phyloP scores from a whole-genome alignment of 2,329 filamentous ascomycete genomes.

The Ascochyta fabae region DNA sequence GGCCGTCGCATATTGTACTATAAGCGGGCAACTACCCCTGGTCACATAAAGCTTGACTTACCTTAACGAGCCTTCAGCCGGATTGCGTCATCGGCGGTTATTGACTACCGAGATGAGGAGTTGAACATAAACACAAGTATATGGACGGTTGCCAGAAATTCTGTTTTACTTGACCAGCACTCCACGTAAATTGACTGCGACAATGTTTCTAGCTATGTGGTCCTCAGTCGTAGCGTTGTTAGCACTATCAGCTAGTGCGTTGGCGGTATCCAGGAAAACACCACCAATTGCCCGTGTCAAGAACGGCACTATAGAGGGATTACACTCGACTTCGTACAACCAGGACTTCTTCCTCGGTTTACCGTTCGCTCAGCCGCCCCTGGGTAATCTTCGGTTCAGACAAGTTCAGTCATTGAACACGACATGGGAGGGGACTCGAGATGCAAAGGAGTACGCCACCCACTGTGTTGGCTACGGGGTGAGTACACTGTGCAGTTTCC shows the following conservation, averaged over 20 bases:
- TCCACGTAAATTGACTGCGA: background rate
- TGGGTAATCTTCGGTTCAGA: constrained; percentile 39
- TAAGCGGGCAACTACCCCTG: constrained; percentile 6
- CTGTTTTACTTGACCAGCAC: background rate
- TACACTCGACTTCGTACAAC: constrained; percentile 46
- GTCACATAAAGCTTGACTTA: background rate
- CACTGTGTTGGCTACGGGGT: constrained; percentile 21
- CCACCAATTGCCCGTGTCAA: constrained; percentile 43
- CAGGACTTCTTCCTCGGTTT: constrained; percentile 46
- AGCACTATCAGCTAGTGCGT: background rate
- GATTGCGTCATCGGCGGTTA: constrained; percentile 17
- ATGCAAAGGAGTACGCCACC: constrained; percentile 44
- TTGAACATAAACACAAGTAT: constrained; percentile 4
- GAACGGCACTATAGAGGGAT: constrained; percentile 50
- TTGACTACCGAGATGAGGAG: constrained; percentile 12
- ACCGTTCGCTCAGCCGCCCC: constrained; percentile 25
- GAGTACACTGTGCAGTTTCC: background rate
- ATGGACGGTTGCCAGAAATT: background rate
- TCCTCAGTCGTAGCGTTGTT: background rate
- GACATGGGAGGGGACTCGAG: constrained; percentile 40
- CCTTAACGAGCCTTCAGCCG: constrained; percentile 13
- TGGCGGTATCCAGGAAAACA: background rate
- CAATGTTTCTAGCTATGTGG: constrained; percentile 4
- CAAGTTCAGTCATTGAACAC: constrained; percentile 19
- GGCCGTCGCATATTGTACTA: constrained; percentile 5